phyloP scores from a whole-genome alignment of 2,329 filamentous ascomycete species.

The Emergomyces orientalis region DNA sequence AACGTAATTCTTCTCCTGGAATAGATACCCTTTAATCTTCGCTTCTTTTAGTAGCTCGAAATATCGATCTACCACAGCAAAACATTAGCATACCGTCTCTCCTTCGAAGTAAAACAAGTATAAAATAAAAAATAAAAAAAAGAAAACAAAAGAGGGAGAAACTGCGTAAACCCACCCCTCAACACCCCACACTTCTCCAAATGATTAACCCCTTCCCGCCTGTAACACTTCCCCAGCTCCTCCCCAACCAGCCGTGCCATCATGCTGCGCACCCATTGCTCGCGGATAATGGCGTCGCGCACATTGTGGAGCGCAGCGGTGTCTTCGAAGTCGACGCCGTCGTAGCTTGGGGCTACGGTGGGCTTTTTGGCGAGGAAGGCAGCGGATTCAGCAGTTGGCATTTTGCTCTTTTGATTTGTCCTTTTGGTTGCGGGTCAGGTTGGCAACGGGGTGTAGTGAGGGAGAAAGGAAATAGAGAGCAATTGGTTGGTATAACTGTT shows the following conservation, averaged over 20 bases:
- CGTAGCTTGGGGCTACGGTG: slow-evolving; percentile 55
- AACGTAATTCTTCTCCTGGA: slow-evolving; percentile 55
- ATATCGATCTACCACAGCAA: slow-evolving; percentile 46
- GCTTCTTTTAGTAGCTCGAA: slow-evolving; percentile 54
- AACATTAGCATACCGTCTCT: background rate
- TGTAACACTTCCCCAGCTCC: slow-evolving; percentile 60
- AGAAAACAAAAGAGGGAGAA: background rate
- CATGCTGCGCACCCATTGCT: slow-evolving; percentile 62
- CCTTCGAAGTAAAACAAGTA: background rate
- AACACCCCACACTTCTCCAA: slow-evolving; percentile 58
- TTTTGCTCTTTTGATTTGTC: slow-evolving; percentile 24
- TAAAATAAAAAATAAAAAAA: background rate
- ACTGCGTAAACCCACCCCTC: slow-evolving; percentile 44
- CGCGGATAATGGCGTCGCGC: slow-evolving; percentile 55
- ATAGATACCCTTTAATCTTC: slow-evolving; percentile 55
- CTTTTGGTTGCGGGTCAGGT: background rate
- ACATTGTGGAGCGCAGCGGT: slow-evolving; percentile 54
- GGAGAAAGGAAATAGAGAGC: slow-evolving; percentile 8
- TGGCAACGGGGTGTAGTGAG: background rate
- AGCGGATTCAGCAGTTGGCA: slow-evolving; percentile 58
- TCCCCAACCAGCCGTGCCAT: slow-evolving; percentile 57
- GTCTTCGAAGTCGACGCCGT: slow-evolving; percentile 59
- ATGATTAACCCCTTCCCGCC: slow-evolving; percentile 56
- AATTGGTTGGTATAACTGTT: background rate
- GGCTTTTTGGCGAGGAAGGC: slow-evolving; percentile 57